Evolutionary conservation across 179 eudicot species (phyloP), one percentile per base, ranked within the genome.

Genomic region (Vitellaria paradoxa): DNA sequence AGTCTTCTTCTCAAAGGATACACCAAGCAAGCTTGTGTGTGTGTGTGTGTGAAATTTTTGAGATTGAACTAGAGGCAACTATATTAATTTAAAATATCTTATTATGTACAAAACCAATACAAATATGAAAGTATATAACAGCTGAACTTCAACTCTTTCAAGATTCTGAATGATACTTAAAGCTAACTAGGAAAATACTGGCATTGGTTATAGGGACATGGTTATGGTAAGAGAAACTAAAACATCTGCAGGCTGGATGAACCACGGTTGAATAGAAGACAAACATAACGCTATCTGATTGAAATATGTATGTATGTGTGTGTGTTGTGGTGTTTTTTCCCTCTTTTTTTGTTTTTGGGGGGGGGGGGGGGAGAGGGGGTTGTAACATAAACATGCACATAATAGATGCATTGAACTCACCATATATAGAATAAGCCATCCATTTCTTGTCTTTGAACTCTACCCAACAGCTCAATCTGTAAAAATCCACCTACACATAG

Each of bases 381-480:
- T 65, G 3, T 13, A 30, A n/a, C 0, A 65, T 65, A 65, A 8
- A 14, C 37, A 37, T 37, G 2, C 11, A 9, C 11, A 10, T 2
- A 23, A 61, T 23, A 20, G 68, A 49, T 49, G 65, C 13, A 46
- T 37, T 20, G 45, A 9, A 87, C 96, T 87, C 2, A 93, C 99
- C 99, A 93, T 80, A 90, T 86, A 73, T 95, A 95, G 84, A 74
- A 90, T 46, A 88, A 79, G 74, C 81, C 90, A 85, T 95, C 99
- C 82, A 81, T 84, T 81, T 87, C 91, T 76, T 95, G 93, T 78
- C 69, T 93, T 84, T 95, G 95, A 85, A 89, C 89, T 80, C 95
- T 86, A 57, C 97, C 97, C 76, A 90, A 83, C 78, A 95, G 83
- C 86, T 95, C 99, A 78, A 95, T 81, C 88, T 88, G 94, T 82